Percentiles rank a stretch among this genome's conserved stretches.
Evolutionary conservation across 2,329 filamentous ascomycete genomes (phyloP).

Genomic region (Diplodia scrobiculata): DNA sequence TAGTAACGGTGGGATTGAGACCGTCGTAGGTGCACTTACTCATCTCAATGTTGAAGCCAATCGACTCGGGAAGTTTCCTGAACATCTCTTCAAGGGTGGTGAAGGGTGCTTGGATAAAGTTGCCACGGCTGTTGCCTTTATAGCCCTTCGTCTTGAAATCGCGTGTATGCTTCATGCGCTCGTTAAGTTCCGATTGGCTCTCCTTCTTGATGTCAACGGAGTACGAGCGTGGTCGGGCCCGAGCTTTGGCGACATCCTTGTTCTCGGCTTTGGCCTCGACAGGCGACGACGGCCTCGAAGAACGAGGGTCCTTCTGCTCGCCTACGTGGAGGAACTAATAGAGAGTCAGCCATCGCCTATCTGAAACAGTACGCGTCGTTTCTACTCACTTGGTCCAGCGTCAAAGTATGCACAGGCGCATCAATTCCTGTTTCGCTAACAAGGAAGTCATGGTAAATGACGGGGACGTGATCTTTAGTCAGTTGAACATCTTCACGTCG

Average conservation of each 20-base stretch:
- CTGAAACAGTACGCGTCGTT: slow-evolving; percentile 28
- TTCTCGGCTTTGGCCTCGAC: slow-evolving; percentile 29
- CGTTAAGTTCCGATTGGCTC: slow-evolving; percentile 60
- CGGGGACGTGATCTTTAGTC: slow-evolving; percentile 97
- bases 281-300: slow-evolving; percentile 54
- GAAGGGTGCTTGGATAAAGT: slow-evolving; percentile 94
- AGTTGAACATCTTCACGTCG: slow-evolving; percentile 78
- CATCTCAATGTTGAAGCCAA: slow-evolving; percentile 98
- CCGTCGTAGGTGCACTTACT: slow-evolving; percentile 51
- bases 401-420: slow-evolving; percentile 91
- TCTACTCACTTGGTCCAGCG: slow-evolving; percentile 69
- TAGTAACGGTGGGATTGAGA: slow-evolving; percentile 23
- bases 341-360: background rate
- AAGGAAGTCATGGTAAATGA: slow-evolving; percentile 98
- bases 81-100: slow-evolving; percentile 95
- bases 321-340: slow-evolving; percentile 77
- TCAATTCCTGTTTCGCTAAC: slow-evolving; percentile 98
- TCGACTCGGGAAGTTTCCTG: slow-evolving; percentile 73
- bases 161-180: slow-evolving; percentile 95
- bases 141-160: slow-evolving; percentile 94
- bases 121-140: slow-evolving; percentile 91
- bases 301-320: slow-evolving; percentile 53
- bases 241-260: slow-evolving; percentile 29
- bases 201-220: slow-evolving; percentile 59
- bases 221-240: slow-evolving; percentile 56